Conservation (phyloP, 2,329 filamentous ascomycete species). For the Chrysoporthe puriensis region DNA sequence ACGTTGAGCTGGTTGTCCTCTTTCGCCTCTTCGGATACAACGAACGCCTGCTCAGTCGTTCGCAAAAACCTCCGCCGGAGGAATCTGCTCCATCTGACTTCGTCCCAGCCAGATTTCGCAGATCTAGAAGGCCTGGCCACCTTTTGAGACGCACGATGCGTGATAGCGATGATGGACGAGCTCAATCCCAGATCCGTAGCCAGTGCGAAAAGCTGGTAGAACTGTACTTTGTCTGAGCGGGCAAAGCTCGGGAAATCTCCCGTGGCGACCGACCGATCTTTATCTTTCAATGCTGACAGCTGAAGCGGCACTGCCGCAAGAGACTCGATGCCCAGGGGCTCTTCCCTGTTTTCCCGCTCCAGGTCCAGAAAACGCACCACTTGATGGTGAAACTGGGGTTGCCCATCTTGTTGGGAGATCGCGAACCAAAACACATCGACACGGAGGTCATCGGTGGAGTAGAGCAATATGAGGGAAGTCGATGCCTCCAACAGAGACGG, state of each 20-base stretch:
- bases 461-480: conserved; percentile 39
- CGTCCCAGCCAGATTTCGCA: conserved; percentile 32
- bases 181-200: conserved; percentile 47
- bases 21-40: conserved; percentile 18
- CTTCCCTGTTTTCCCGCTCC: neutral
- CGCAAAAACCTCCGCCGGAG: conserved; percentile 21
- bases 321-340: conserved; percentile 15
- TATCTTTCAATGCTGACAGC: neutral
- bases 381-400: conserved; percentile 45
- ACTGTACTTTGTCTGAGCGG: conserved; percentile 41
- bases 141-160: neutral
- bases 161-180: conserved; percentile 37
- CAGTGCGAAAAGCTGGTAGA: conserved; percentile 53
- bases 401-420: conserved; percentile 30
- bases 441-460: conserved; percentile 38
- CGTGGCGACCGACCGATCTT: neutral
- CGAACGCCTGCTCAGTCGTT: conserved; percentile 18
- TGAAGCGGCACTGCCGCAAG: conserved; percentile 21
- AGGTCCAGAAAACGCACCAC: conserved; percentile 28
- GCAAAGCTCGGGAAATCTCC: conserved; percentile 35
- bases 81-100: conserved; percentile 4
- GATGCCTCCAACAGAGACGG: conserved; percentile 14
- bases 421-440: conserved; percentile 44
- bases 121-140: neutral
- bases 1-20: conserved; percentile 8